phyloP scores from a whole-genome alignment of 164 flowering plant genomes.

The Echeveria elegans region DNA sequence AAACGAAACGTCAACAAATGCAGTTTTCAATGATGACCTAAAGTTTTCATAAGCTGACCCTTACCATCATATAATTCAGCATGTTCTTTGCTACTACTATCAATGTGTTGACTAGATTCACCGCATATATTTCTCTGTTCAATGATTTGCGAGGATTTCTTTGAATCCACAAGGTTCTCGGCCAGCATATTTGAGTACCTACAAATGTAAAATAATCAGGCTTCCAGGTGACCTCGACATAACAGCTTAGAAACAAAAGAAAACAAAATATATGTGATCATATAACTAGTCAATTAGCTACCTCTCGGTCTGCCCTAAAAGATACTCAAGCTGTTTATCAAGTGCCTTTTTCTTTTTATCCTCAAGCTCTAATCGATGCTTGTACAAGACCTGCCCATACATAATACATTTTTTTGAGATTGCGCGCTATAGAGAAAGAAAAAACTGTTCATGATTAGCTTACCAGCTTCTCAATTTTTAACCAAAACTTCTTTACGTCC shows the following conservation, averaged over 20 bases:
- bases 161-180: constrained; percentile 70
- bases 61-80: too few species aligned
- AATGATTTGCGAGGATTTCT: constrained; percentile 21
- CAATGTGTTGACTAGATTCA: constrained; percentile 21
- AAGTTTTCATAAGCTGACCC: constrained; percentile 7
- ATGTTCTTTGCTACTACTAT: constrained; percentile 10
- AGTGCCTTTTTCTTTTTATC: constrained; percentile 86
- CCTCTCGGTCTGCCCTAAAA: constrained; percentile 98
- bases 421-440: neutral
- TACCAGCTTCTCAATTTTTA: constrained; percentile 95
- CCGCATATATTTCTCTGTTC: constrained; percentile 17
- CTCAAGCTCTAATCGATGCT: constrained; percentile 89
- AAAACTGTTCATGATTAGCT: constrained; percentile 18
- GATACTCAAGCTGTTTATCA: constrained; percentile 95
- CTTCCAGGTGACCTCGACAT: neutral
- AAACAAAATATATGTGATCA: neutral
- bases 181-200: constrained; percentile 99
- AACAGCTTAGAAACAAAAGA: neutral
- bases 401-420: neutral
- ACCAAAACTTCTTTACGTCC: constrained; percentile 97
- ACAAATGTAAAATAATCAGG: constrained; percentile 13
- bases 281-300: constrained; percentile 11
- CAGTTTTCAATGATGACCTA: constrained; percentile 2
- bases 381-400: constrained; percentile 66
- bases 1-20: too few species aligned